Conservation (phyloP, 2,329 filamentous ascomycete species). For the Neofusicoccum sp. region DNA sequence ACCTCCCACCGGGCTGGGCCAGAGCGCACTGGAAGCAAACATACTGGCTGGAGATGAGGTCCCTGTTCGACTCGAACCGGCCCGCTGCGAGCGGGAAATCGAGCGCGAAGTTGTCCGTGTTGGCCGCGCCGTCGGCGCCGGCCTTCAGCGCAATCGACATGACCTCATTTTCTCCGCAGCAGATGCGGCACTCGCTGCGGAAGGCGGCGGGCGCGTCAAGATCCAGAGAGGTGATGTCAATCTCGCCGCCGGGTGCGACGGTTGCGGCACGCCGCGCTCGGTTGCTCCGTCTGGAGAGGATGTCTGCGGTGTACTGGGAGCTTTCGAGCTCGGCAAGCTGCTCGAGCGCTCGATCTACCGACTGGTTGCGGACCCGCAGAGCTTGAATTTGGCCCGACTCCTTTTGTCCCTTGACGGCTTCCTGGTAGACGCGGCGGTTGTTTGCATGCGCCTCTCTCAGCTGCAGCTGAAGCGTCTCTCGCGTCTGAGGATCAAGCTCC, state of each 20-base stretch:
- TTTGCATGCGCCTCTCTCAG: constrained; percentile 34
- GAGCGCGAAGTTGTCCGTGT: constrained; percentile 38
- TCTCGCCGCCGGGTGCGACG: constrained; percentile 1
- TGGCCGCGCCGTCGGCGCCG: constrained; percentile 28
- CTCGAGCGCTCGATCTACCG: constrained; percentile 33
- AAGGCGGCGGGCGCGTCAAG: constrained; percentile 30
- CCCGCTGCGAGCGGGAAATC: constrained; percentile 39
- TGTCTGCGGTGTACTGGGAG: constrained; percentile 36
- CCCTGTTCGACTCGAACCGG: constrained; percentile 28
- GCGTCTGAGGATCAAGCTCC: constrained; percentile 21
- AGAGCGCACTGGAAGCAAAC: constrained; percentile 40
- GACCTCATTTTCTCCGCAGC: constrained; percentile 37
- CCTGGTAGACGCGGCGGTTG: constrained; percentile 33
- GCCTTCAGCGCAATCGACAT: constrained; percentile 39
- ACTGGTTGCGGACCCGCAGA: constrained; percentile 30
- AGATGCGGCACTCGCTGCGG: constrained; percentile 34
- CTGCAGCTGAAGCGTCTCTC: constrained; percentile 28
- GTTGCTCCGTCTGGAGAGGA: constrained; percentile 37
- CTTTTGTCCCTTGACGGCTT: constrained; percentile 23
- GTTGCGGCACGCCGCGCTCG: constrained; percentile 34
- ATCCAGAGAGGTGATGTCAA: constrained; percentile 28
- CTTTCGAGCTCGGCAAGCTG: constrained; percentile 32
- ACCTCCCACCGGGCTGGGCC: constrained; percentile 27
- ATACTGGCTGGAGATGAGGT: constrained; percentile 36
- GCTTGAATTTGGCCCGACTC: constrained; percentile 23